phyloP scores from a whole-genome alignment of 2,329 filamentous ascomycete genomes.

The Talaromyces marneffei region DNA sequence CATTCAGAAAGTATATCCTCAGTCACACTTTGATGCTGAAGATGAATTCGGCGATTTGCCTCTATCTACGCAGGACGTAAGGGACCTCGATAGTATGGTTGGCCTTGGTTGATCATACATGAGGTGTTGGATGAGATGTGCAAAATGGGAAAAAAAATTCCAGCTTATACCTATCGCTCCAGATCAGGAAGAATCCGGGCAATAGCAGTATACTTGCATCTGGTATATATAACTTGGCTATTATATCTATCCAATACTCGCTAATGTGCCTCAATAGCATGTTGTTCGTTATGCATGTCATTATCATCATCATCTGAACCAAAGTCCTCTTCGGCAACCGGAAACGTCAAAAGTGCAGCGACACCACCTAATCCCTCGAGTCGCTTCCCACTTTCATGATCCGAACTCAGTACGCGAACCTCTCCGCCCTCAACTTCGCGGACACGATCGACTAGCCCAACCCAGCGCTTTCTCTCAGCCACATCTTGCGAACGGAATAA shows the following conservation, averaged over 20 bases:
- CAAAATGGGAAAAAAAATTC: neutral
- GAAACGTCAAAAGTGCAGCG: slow-evolving; percentile 85
- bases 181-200: neutral
- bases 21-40: neutral
- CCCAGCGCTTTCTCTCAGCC: slow-evolving; percentile 69
- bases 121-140: neutral
- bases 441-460: slow-evolving; percentile 81
- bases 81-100: slow-evolving; percentile 10
- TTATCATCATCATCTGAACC: slow-evolving; percentile 45
- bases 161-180: neutral
- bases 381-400: slow-evolving; percentile 87
- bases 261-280: slow-evolving; percentile 12
- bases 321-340: slow-evolving; percentile 73
- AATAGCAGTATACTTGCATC: neutral
- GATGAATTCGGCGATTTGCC: slow-evolving; percentile 13
- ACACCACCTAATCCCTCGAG: slow-evolving; percentile 80
- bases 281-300: slow-evolving; percentile 4
- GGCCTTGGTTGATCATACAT: neutral
- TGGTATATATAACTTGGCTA: neutral
- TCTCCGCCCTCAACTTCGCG: slow-evolving; percentile 74
- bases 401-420: slow-evolving; percentile 79
- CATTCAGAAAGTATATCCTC: neutral
- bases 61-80: slow-evolving; percentile 11
- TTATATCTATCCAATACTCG: neutral
- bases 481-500: slow-evolving; percentile 82